These are phyloP conservation scores for Diplodia mutila DNA, from an alignment of 2,329 filamentous ascomycete genomes.

Conservation along the genomic window DNA sequence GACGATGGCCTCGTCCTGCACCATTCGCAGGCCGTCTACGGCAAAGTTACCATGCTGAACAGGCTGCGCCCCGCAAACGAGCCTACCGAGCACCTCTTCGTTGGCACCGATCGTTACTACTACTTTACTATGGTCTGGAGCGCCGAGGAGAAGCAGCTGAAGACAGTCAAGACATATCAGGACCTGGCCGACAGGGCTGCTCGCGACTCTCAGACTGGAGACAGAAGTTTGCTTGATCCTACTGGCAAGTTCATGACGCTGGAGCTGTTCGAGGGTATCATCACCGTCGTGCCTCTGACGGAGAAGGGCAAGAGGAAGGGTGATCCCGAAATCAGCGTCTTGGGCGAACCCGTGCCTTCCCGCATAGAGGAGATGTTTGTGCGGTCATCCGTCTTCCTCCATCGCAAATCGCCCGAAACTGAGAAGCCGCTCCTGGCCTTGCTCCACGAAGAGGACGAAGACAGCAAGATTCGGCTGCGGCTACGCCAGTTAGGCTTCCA, in stretches of 20 bases:
- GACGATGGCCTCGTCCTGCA: slow-evolving; percentile 67
- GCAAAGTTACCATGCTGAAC: slow-evolving; percentile 83
- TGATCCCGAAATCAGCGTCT: slow-evolving; percentile 56
- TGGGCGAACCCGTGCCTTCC: slow-evolving; percentile 65
- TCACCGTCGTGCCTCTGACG: slow-evolving; percentile 66
- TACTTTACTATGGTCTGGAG: slow-evolving; percentile 94
- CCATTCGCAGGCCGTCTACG: slow-evolving; percentile 75
- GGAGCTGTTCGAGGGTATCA: slow-evolving; percentile 70
- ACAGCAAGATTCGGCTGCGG: slow-evolving; percentile 57
- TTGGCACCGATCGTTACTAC: slow-evolving; percentile 86
- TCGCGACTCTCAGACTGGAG: slow-evolving; percentile 78
- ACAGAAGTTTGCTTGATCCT: slow-evolving; percentile 83
- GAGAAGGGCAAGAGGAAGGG: slow-evolving; percentile 57
- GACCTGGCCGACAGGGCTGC: slow-evolving; percentile 65
- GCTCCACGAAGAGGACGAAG: slow-evolving; percentile 66
- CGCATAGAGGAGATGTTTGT: slow-evolving; percentile 70
- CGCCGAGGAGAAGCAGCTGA: slow-evolving; percentile 54
- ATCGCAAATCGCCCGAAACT: slow-evolving; percentile 52
- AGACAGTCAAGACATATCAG: slow-evolving; percentile 62
- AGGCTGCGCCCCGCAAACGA: slow-evolving; percentile 76
- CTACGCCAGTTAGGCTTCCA: slow-evolving; percentile 58
- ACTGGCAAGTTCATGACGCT: slow-evolving; percentile 69
- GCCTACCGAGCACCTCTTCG: slow-evolving; percentile 81
- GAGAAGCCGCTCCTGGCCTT: slow-evolving; percentile 65
- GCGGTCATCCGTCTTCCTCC: slow-evolving; percentile 67